Conservation (phyloP, 2,329 filamentous ascomycete genomes). For the Claviceps fusiformis region DNA sequence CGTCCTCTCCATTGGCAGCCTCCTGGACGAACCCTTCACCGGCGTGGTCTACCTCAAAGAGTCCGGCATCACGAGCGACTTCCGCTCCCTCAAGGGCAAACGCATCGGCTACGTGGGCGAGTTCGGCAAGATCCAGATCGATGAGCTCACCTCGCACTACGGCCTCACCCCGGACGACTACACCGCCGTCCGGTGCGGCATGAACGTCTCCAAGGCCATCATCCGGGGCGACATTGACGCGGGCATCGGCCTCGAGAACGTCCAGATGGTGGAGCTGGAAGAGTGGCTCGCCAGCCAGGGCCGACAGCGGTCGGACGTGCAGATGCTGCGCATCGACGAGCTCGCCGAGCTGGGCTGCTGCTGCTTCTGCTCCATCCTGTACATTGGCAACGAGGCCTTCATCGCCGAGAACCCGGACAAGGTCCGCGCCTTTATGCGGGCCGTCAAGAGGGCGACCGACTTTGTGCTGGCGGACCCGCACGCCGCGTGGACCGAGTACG, state of each 20-base stretch:
- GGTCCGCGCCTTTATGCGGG: slow-evolving; percentile 53
- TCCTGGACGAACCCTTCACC: slow-evolving; percentile 70
- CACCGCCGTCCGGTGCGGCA: slow-evolving; percentile 64
- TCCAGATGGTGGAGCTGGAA: slow-evolving; percentile 71
- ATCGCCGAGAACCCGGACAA: slow-evolving; percentile 51
- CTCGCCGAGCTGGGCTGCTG: slow-evolving; percentile 69
- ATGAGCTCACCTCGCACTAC: slow-evolving; percentile 67
- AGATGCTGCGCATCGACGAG: slow-evolving; percentile 72
- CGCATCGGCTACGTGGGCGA: slow-evolving; percentile 69
- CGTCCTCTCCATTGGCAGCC: slow-evolving; percentile 56
- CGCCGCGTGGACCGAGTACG: slow-evolving; percentile 52
- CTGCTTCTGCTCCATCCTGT: slow-evolving; percentile 72
- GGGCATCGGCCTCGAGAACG: slow-evolving; percentile 65
- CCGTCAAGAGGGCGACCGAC: slow-evolving; percentile 63
- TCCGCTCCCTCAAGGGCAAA: slow-evolving; percentile 61
- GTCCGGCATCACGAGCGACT: slow-evolving; percentile 62
- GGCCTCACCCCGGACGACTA: slow-evolving; percentile 62
- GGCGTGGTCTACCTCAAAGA: slow-evolving; percentile 65
- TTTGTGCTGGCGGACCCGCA: slow-evolving; percentile 52
- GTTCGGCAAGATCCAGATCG: slow-evolving; percentile 74
- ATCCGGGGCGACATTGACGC: slow-evolving; percentile 60
- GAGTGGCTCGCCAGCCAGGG: slow-evolving; percentile 56
- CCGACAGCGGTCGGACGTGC: slow-evolving; percentile 52
- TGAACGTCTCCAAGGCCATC: slow-evolving; percentile 70
- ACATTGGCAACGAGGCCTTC: slow-evolving; percentile 66